Conservation (phyloP, 176 grass and related monocot species). For the Neostapfia colusana region DNA sequence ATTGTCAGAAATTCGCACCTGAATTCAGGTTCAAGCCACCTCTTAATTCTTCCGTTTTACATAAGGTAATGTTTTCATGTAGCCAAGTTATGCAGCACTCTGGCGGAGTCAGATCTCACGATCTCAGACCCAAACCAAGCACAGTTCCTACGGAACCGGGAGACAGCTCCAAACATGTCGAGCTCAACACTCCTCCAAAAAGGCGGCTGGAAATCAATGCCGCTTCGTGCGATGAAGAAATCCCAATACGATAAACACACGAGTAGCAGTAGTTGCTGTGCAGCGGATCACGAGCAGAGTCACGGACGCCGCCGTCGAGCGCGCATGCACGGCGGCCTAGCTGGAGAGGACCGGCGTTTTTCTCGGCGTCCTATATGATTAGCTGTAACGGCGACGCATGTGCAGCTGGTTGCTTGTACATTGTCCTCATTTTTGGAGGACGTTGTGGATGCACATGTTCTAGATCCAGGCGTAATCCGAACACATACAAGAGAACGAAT, state of each 20-base stretch:
- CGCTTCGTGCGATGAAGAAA: slow-evolving; percentile 2
- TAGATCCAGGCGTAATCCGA: slow-evolving; percentile 21
- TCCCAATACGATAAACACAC: not conserved
- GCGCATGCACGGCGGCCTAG: slow-evolving; percentile 17
- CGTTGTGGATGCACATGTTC: slow-evolving; percentile 24
- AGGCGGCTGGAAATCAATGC: slow-evolving; percentile 20
- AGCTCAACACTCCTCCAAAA: slow-evolving; percentile 44
- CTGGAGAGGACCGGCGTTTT: slow-evolving; percentile 24
- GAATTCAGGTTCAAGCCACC: slow-evolving; percentile 17
- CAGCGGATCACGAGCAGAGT: slow-evolving; percentile 10
- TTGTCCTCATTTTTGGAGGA: slow-evolving; percentile 18
- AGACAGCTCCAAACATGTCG: slow-evolving; percentile 37
- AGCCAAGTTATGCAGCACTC: not conserved
- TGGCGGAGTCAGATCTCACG: not conserved
- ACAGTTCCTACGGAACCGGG: slow-evolving; percentile 26
- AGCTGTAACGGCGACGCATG: slow-evolving; percentile 11
- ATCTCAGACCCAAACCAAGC: not conserved
- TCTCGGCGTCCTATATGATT: slow-evolving; percentile 15
- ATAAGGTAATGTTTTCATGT: not conserved
- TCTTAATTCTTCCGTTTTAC: not conserved
- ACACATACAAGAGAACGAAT: slow-evolving; percentile 8
- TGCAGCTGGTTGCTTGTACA: slow-evolving; percentile 5
- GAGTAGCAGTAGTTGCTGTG: not conserved
- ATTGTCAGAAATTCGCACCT: slow-evolving; percentile 6
- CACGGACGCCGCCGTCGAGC: slow-evolving; percentile 8